Evolutionary conservation across 148 eudicot genomes (phyloP).

Genomic region (Spergularia bocconei): DNA sequence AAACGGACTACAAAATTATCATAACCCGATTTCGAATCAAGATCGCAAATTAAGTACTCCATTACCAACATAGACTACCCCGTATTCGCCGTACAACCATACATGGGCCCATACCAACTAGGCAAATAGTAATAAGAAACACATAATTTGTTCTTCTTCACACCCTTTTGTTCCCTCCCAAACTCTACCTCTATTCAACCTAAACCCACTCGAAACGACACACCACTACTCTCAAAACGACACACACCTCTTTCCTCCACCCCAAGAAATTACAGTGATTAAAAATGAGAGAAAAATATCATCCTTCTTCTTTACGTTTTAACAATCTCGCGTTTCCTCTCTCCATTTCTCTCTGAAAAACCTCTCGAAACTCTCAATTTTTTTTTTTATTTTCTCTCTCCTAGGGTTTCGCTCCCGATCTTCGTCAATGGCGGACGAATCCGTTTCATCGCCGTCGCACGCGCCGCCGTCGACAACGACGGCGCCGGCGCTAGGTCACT

Average conservation of each 20-base stretch:
- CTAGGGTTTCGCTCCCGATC: not conserved
- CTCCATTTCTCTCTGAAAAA: not conserved
- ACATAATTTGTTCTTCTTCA: not conserved
- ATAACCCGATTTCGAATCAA: too few relatives aligned
- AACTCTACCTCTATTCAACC: not conserved
- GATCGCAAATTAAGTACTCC: too few relatives aligned
- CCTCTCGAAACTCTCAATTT: not conserved
- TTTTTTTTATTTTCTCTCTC: slow-evolving; percentile 7
- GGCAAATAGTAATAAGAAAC: not conserved
- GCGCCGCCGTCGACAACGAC: slow-evolving; percentile 21
- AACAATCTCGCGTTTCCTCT: not conserved
- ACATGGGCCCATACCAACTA: slow-evolving; percentile 11
- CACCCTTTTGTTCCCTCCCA: not conserved
- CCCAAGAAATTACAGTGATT: slow-evolving; percentile 14
- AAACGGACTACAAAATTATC: too few relatives aligned
- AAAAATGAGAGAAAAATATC: not conserved
- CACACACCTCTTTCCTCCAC: slow-evolving; percentile 1
- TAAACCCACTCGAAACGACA: not conserved
- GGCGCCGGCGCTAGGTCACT: slow-evolving; percentile 49
- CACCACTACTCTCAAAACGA: not conserved
- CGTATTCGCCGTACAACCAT: not conserved
- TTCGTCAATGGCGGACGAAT: slow-evolving; percentile 39
- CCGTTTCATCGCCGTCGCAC: slow-evolving; percentile 30
- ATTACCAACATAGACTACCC: too few relatives aligned
- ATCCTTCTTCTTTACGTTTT: not conserved